phyloP scores from a whole-genome alignment of 2,329 filamentous ascomycete genomes.

The Aspergillus quadrilineatus region DNA sequence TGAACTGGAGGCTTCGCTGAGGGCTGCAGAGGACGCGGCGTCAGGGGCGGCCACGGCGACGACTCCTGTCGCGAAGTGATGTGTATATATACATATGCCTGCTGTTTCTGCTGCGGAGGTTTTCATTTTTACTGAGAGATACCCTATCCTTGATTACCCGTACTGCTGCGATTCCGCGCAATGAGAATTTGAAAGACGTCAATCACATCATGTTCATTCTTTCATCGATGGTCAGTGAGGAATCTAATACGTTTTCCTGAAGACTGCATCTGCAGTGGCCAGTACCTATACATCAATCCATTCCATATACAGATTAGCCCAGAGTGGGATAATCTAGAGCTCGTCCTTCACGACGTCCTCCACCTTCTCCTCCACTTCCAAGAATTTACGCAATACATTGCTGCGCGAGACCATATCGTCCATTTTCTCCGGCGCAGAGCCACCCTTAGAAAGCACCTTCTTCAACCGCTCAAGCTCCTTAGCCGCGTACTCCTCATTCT shows the following conservation, averaged over 20 bases:
- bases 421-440: constrained; percentile 77
- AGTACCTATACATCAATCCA: constrained; percentile 6
- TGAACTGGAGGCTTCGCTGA: constrained; percentile 72
- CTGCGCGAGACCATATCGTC: constrained; percentile 83
- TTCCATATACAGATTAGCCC: background rate
- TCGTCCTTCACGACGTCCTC: constrained; percentile 62
- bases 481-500: constrained; percentile 73
- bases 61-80: constrained; percentile 14
- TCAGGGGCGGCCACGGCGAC: constrained; percentile 21
- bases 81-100: background rate
- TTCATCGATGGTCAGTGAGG: background rate
- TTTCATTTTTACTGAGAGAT: constrained; percentile 1
- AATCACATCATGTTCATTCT: constrained; percentile 4
- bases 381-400: constrained; percentile 83
- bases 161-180: background rate
- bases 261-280: background rate
- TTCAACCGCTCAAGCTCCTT: constrained; percentile 84
- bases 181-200: background rate
- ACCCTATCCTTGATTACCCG: background rate
- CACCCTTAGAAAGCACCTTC: constrained; percentile 80
- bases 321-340: constrained; percentile 43
- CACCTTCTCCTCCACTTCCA: constrained; percentile 55
- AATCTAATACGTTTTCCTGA: background rate
- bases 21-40: constrained; percentile 50
- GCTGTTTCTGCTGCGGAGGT: background rate